phyloP scores from a whole-genome alignment of 225 moss, liverwort and hornwort genomes.

The Marchantia polymorpha region DNA sequence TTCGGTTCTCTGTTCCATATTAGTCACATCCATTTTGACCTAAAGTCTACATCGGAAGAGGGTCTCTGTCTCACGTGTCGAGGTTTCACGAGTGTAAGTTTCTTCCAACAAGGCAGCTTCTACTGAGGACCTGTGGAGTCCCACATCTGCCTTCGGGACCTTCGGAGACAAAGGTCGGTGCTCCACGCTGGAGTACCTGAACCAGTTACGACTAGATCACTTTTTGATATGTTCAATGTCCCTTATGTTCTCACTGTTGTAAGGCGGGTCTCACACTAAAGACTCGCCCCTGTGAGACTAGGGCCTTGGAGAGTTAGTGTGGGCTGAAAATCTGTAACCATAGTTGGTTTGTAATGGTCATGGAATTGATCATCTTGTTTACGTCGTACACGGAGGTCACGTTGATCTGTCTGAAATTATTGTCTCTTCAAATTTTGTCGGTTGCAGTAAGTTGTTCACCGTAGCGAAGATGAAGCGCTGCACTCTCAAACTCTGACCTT shows the following conservation, averaged over 20 bases:
- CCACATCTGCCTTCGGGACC: constrained; percentile 6
- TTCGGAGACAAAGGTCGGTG: not conserved
- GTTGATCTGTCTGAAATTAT: not conserved
- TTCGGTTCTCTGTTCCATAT: no score
- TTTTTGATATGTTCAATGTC: not conserved
- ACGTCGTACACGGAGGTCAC: not conserved
- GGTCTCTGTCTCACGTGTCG: not conserved
- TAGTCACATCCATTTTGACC: not conserved
- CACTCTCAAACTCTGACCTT: not conserved
- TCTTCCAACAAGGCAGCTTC: not conserved
- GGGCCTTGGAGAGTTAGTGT: not conserved
- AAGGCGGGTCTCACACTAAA: not conserved
- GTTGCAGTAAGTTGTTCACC: not conserved
- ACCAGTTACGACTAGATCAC: not conserved
- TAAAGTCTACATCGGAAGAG: not conserved
- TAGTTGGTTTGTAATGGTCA: not conserved
- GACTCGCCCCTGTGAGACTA: not conserved
- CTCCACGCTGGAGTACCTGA: no score
- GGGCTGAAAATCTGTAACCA: not conserved
- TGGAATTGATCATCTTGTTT: not conserved
- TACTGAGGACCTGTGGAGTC: not conserved
- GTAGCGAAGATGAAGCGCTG: not conserved
- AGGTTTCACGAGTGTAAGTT: not conserved
- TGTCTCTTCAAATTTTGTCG: not conserved
- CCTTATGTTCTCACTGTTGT: not conserved